Evolutionary conservation across 306 rosid genomes (phyloP).

Genomic region (Cyamopsis tetragonoloba): DNA sequence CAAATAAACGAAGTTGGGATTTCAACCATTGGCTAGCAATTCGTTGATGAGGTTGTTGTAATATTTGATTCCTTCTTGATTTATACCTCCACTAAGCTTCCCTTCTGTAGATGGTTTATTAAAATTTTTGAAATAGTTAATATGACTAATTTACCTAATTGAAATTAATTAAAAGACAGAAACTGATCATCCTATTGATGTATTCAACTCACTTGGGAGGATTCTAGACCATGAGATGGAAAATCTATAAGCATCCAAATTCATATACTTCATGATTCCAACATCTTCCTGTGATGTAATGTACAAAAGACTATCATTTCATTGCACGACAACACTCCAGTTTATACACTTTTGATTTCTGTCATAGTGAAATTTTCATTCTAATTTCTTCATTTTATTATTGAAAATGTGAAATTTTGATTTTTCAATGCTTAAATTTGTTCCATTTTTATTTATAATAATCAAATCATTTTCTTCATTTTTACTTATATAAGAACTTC

Average conservation of each 20-base stretch:
- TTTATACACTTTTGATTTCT: background rate
- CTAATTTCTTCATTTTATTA: no score
- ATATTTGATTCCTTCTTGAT: constrained; percentile 45
- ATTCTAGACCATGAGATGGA: constrained; percentile 75
- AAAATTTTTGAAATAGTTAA: background rate
- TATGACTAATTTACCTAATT: background rate
- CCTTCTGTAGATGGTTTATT: constrained; percentile 33
- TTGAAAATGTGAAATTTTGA: no score
- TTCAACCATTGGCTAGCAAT: constrained; percentile 42
- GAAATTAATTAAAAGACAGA: background rate
- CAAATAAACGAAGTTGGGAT: background rate
- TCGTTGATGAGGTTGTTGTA: constrained; percentile 57
- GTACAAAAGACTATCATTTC: background rate
- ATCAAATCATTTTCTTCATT: no score
- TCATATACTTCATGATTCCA: constrained; percentile 48
- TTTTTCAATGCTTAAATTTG: no score
- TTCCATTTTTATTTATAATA: no score
- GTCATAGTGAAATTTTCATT: no score
- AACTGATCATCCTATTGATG: background rate
- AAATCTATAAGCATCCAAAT: constrained; percentile 56
- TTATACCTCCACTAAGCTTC: constrained; percentile 56
- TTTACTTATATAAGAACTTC: no score
- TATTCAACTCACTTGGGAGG: constrained; percentile 48
- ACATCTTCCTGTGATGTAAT: constrained; percentile 52
- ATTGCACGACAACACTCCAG: no score